Conservation (phyloP, 1,284 basidiomycete species). For the Exobasidium rhododendri region DNA sequence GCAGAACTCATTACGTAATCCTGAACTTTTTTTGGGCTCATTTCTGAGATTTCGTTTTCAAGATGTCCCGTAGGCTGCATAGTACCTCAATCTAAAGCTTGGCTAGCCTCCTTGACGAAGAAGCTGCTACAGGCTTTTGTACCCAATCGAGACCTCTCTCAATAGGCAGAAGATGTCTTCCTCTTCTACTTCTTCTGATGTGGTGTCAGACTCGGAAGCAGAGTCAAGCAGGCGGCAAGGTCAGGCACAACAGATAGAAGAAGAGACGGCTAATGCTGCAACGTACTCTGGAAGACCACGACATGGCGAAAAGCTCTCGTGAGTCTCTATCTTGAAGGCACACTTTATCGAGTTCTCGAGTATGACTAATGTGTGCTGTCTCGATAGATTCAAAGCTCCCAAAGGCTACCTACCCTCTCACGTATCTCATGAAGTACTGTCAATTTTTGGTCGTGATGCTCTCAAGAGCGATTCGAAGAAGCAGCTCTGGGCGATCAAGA, state of each 20-base stretch:
- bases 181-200: conserved; percentile 3
- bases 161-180: no score
- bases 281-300: background rate
- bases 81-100: no score
- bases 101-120: no score
- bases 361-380: background rate
- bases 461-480: background rate
- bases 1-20: no score
- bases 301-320: conserved; percentile 1
- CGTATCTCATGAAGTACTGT: background rate
- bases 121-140: no score
- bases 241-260: background rate
- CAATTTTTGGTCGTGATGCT: background rate
- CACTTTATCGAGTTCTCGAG: background rate
- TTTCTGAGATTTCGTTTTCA: no score
- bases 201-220: background rate
- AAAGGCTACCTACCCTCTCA: background rate
- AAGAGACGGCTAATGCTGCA: background rate
- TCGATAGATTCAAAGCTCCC: background rate
- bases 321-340: background rate
- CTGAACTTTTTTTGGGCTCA: no score
- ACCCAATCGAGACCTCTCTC: no score
- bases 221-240: background rate
- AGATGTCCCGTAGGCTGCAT: no score
- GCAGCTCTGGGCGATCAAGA: conserved; percentile 1